Conservation (phyloP, 352 stramenopile genomes). For the Globisporangium carolinianum region DNA sequence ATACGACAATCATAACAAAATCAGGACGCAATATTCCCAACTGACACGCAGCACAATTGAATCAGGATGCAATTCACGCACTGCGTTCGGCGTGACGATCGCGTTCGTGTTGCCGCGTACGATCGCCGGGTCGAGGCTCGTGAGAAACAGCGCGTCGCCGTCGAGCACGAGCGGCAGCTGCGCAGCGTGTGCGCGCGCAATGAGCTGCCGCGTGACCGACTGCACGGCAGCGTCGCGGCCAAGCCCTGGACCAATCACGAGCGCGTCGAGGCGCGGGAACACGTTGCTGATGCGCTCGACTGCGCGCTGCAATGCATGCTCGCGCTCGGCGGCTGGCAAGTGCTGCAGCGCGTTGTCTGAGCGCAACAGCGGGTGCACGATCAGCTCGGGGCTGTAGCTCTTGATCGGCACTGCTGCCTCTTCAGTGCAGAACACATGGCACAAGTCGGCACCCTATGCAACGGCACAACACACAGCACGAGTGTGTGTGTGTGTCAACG, state of each 20-base stretch:
- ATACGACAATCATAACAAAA: too few species aligned
- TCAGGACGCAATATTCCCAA: too few species aligned
- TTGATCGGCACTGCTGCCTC: slow-evolving; percentile 96
- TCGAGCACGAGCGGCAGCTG: slow-evolving; percentile 91
- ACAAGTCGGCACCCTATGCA: slow-evolving; percentile 89
- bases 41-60: background rate
- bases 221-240: slow-evolving; percentile 88
- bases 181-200: slow-evolving; percentile 46
- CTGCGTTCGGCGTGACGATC: slow-evolving; percentile 93
- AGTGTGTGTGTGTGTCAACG: background rate
- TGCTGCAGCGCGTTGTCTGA: slow-evolving; percentile 31
- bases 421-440: slow-evolving; percentile 92
- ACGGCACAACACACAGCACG: background rate
- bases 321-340: slow-evolving; percentile 7
- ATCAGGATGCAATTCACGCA: slow-evolving; percentile 13
- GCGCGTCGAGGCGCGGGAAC: slow-evolving; percentile 56
- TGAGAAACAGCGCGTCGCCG: slow-evolving; percentile 91
- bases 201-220: slow-evolving; percentile 63
- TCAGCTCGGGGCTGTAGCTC: slow-evolving; percentile 96
- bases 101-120: slow-evolving; percentile 61
- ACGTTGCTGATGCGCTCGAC: slow-evolving; percentile 48
- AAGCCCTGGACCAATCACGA: slow-evolving; percentile 92
- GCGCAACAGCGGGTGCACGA: slow-evolving; percentile 86
- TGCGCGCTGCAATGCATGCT: slow-evolving; percentile 16
- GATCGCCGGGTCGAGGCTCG: slow-evolving; percentile 66